Evolutionary conservation across 352 stramenopile species (phyloP), one percentile per base, ranked within the genome.

Genomic region (Phytophthora multivora): DNA sequence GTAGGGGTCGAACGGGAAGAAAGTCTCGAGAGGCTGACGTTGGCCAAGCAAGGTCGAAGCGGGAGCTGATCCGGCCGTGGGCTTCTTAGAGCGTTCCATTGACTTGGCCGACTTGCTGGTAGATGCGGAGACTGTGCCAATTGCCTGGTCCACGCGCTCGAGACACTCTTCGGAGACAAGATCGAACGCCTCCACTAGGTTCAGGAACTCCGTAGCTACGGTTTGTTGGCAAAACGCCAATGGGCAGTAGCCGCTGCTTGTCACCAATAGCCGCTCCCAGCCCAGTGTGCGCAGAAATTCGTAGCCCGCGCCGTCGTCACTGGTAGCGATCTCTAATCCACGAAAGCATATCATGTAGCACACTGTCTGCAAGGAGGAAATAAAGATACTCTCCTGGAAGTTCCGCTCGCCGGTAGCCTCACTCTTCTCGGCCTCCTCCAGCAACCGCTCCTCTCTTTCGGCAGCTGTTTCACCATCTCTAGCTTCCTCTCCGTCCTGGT

Each of bases 291-390:
- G 84, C 64, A 95, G 58, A 51, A 93, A 95, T 11, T 89, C 81
- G 58, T 93, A 95, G 19, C 86, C 79, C 23, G 59, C 60, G 11
- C 69, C 65, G 25, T 83, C 79, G 19, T 86, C 77, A 26, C 52
- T 76, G 43, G 88, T 70, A 71, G 90, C 69, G 47, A 98, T 78
- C 63, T 96, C 87, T 33, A 93, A 72, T n/a, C 95, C 96, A 33
- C 95, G 88, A 66, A 99, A 99, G 66, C 96, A 99, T 71, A 99
- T 83, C 39, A 99, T 90, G 76, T 99, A 99, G 77, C 98, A 99
- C 33, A 97, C 93, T 13, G 96, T 96, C 75, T 99, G 97, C 33
- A 97, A 71, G 38, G 84, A 88, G 0, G 82, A 91, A 49, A 93
- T 81, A 69, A 81, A 93, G 49, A 88, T 94, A 48, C 68, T 83